Percentiles rank a stretch among this genome's conserved stretches.
Evolutionary conservation across 164 flowering plant genomes (phyloP).

Genomic region (Vitis rupestris): DNA sequence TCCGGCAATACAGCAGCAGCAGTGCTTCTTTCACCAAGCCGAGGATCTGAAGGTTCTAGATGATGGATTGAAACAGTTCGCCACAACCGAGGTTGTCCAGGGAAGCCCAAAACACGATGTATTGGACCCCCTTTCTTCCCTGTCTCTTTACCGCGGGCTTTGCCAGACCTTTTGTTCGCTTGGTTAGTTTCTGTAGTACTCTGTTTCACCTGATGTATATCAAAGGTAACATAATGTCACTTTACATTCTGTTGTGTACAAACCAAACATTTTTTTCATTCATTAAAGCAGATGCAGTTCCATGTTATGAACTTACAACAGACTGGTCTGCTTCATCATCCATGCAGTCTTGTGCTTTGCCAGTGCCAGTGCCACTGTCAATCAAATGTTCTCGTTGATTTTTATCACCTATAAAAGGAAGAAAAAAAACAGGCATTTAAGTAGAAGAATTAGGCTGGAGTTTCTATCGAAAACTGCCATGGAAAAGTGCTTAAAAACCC

Average conservation of each 20-base stretch:
- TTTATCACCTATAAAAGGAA: constrained; percentile 14
- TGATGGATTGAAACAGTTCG: constrained; percentile 11
- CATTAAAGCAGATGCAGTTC: not conserved
- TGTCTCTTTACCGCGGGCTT: constrained; percentile 14
- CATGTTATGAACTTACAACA: constrained; percentile 19
- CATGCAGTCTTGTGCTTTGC: constrained; percentile 1
- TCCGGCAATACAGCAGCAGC: not conserved
- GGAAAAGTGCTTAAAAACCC: not conserved
- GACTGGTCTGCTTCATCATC: constrained; percentile 13
- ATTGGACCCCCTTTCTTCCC: constrained; percentile 7
- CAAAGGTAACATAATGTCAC: not conserved
- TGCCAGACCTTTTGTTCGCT: constrained; percentile 8
- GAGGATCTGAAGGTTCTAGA: constrained; percentile 16
- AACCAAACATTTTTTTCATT: not conserved
- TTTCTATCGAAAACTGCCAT: not conserved
- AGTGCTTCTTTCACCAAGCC: not conserved
- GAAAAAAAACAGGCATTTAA: not conserved
- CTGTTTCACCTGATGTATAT: constrained; percentile 18
- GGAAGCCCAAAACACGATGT: not conserved
- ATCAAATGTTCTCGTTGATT: constrained; percentile 15
- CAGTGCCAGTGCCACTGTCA: constrained; percentile 4
- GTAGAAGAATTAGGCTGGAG: too few species aligned
- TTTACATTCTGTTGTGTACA: not conserved
- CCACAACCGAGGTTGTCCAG: constrained; percentile 6
- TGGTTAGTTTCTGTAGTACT: not conserved